Conservation (phyloP, 1,284 basidiomycete genomes). For the Dichomitus squalens region DNA sequence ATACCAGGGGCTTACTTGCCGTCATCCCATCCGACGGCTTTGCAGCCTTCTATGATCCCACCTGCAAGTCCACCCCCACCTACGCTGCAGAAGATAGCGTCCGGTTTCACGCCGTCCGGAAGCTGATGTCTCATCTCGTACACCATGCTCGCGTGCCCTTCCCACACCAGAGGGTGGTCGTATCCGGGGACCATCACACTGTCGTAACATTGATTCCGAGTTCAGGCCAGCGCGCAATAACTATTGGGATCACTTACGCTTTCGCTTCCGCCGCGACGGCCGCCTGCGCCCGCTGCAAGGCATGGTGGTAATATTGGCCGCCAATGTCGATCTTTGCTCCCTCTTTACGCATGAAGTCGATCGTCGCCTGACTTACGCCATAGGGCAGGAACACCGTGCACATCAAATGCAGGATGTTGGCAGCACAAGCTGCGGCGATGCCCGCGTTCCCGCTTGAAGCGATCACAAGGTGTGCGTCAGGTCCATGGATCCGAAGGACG, state of each 20-base stretch:
- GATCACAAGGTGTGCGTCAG: conserved; percentile 58
- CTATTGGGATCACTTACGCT: conserved; percentile 46
- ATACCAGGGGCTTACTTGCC: conserved; percentile 38
- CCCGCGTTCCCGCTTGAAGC: conserved; percentile 79
- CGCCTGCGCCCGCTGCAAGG: conserved; percentile 49
- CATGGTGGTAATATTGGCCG: conserved; percentile 60
- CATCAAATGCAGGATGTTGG: conserved; percentile 50
- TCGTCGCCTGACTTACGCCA: conserved; percentile 48
- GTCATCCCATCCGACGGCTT: conserved; percentile 61
- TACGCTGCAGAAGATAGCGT: conserved; percentile 76
- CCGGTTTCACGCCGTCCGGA: conserved; percentile 45
- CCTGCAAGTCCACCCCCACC: conserved; percentile 74
- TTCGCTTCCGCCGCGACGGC: conserved; percentile 46
- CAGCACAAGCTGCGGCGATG: conserved; percentile 67
- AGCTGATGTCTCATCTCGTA: conserved; percentile 61
- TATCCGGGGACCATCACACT: conserved; percentile 72
- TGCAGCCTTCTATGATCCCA: conserved; percentile 68
- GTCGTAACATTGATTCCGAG: not conserved
- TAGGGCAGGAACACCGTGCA: conserved; percentile 71
- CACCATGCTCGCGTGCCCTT: conserved; percentile 73
- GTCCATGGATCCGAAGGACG: conserved; percentile 50
- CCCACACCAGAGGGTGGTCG: conserved; percentile 67
- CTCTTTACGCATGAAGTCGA: conserved; percentile 51
- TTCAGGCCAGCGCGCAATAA: not conserved
- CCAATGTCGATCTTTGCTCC: conserved; percentile 56